Conservation (phyloP, 305 asterid genomes). For the Withania somnifera region DNA sequence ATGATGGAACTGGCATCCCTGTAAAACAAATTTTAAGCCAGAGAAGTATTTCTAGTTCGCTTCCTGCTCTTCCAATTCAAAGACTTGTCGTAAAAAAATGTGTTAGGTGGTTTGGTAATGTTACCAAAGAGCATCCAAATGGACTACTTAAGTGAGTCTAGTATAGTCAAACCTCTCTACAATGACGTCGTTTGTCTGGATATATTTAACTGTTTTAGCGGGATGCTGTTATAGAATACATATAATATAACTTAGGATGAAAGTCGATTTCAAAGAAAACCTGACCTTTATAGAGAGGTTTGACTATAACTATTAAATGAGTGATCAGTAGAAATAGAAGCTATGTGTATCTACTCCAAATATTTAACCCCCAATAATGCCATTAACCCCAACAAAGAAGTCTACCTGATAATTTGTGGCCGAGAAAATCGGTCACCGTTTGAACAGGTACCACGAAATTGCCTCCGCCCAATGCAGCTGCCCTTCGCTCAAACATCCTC, state of each 20-base stretch:
- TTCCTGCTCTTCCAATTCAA: background rate
- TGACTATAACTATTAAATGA: background rate
- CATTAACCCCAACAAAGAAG: background rate
- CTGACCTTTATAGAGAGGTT: background rate
- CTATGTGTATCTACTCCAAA: background rate
- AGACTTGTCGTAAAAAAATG: background rate
- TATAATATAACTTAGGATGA: background rate
- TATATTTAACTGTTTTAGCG: background rate
- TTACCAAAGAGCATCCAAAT: background rate
- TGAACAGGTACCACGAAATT: slow-evolving; percentile 86
- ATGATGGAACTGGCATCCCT: slow-evolving; percentile 62
- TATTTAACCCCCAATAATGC: background rate
- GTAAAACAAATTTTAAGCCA: slow-evolving; percentile 13
- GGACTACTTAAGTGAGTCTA: background rate
- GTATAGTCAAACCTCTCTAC: background rate
- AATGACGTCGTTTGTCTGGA: background rate
- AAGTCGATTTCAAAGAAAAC: background rate
- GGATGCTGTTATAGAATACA: background rate
- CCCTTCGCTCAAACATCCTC: slow-evolving; percentile 66
- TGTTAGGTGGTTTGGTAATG: no score
- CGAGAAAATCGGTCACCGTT: slow-evolving; percentile 65
- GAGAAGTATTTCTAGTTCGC: slow-evolving; percentile 4
- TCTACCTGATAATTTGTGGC: slow-evolving; percentile 51
- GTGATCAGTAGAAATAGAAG: background rate
- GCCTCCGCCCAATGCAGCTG: slow-evolving; percentile 93